Conservation (phyloP, 1,284 basidiomycete genomes). For the Veloporphyrellus conicus region DNA sequence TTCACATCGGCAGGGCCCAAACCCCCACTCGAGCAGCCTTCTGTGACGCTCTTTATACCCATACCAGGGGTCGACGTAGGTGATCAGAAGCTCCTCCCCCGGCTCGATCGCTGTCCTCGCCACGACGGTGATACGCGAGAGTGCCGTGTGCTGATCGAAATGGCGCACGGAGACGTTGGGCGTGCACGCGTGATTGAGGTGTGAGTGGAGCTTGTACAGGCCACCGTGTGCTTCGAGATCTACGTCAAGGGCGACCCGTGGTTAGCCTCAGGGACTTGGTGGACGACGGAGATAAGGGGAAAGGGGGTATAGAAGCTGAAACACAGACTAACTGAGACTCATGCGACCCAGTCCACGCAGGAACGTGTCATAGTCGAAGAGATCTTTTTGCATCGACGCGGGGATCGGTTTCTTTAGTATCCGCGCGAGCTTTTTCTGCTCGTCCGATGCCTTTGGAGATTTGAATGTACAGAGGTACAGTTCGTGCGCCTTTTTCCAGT, state of each 20-base stretch:
- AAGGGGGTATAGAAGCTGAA: too few species aligned
- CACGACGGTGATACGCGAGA: conserved; percentile 68
- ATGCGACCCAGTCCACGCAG: conserved; percentile 73
- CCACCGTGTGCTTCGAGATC: conserved; percentile 86
- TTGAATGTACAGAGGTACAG: conserved; percentile 59
- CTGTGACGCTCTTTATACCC: conserved; percentile 52
- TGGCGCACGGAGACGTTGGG: conserved; percentile 77
- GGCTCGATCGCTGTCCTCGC: conserved; percentile 59
- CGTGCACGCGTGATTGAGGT: conserved; percentile 79
- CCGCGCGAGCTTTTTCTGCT: conserved; percentile 55
- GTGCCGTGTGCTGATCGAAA: conserved; percentile 57
- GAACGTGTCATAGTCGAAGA: conserved; percentile 76
- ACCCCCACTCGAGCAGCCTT: conserved; percentile 70
- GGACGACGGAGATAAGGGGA: neutral
- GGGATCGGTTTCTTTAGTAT: conserved; percentile 56
- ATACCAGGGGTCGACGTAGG: conserved; percentile 71
- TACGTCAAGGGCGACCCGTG: conserved; percentile 25
- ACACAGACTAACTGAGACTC: conserved; percentile 63
- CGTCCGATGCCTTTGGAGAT: conserved; percentile 43
- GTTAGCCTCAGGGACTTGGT: conserved; percentile 3
- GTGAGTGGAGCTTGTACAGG: conserved; percentile 80
- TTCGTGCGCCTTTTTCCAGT: conserved; percentile 60
- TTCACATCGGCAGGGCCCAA: conserved; percentile 64
- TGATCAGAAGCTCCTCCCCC: conserved; percentile 74
- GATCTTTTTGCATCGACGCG: conserved; percentile 47